Percentiles rank a stretch among this genome's conserved stretches.
These are phyloP conservation scores for Ephemerocybe angulata DNA, from an alignment of 768 basidiomycete genomes.

Conservation along the genomic window DNA sequence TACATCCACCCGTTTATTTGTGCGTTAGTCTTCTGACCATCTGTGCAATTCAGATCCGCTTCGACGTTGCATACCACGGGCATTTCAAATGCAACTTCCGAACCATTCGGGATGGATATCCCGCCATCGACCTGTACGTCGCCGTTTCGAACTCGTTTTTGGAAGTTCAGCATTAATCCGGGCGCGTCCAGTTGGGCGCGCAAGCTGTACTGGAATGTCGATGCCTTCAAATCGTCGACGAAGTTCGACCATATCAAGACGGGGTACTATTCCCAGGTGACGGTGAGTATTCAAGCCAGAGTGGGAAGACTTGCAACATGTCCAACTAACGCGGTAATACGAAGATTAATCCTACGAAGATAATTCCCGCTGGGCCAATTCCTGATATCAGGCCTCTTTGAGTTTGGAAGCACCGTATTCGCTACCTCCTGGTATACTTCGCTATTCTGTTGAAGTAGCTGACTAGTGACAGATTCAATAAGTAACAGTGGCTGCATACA, in stretches of 20 bases:
- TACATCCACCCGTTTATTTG: not conserved
- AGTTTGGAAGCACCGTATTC: too few species aligned
- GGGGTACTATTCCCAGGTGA: conserved; percentile 70
- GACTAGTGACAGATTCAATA: too few species aligned
- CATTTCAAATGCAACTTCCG: conserved; percentile 95
- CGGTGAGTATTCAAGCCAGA: conserved; percentile 37
- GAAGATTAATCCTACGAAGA: conserved; percentile 72
- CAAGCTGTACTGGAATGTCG: conserved; percentile 86
- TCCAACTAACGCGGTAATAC: not conserved
- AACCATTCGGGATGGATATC: conserved; percentile 83
- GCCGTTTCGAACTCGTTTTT: not conserved
- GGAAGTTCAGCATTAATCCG: not conserved
- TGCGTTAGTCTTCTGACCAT: not conserved
- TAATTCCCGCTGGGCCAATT: conserved; percentile 74
- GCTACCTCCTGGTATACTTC: too few species aligned
- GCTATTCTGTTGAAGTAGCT: too few species aligned
- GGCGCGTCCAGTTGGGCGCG: conserved; percentile 60
- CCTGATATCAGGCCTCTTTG: conserved; percentile 64
- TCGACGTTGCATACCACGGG: conserved; percentile 85
- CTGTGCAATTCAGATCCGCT: conserved; percentile 56
- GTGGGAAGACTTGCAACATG: not conserved
- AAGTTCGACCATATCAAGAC: conserved; percentile 88
- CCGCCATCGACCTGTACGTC: conserved; percentile 64
- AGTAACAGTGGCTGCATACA: too few species aligned
- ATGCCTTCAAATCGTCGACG: conserved; percentile 84